phyloP scores from a whole-genome alignment of 306 rosid genomes.

The Carpinus fangiana region DNA sequence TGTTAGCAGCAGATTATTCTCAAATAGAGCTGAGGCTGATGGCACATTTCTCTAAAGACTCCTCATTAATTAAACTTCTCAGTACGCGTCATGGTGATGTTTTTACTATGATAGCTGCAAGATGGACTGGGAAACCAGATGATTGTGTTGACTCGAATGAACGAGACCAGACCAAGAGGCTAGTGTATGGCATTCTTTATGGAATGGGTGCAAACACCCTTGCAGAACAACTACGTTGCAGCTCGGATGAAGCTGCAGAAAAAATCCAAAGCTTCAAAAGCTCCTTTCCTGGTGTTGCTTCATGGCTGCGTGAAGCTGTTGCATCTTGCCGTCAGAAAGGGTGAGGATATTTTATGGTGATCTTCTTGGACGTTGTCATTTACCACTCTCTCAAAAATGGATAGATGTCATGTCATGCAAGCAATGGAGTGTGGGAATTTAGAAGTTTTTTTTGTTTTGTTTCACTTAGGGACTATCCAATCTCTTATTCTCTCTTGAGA shows the following conservation, averaged over 20 bases:
- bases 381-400: constrained; percentile 13
- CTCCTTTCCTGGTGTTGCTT: constrained; percentile 88
- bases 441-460: not conserved
- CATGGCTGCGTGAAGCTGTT: constrained; percentile 87
- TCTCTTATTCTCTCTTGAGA: not conserved
- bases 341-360: constrained; percentile 47
- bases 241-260: constrained; percentile 74
- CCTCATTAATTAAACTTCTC: constrained; percentile 70
- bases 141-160: constrained; percentile 58
- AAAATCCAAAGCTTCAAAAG: constrained; percentile 77
- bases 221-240: constrained; percentile 80
- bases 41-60: constrained; percentile 94
- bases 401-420: constrained; percentile 15
- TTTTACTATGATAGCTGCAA: constrained; percentile 84
- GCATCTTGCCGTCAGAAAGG: constrained; percentile 75
- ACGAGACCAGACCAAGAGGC: constrained; percentile 86
- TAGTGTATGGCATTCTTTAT: constrained; percentile 96
- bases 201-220: constrained; percentile 95
- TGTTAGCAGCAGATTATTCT: constrained; percentile 94
- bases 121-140: constrained; percentile 82
- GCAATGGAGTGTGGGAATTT: constrained; percentile 6
- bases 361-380: constrained; percentile 18
- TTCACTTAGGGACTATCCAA: not conserved
- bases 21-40: constrained; percentile 93
- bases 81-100: constrained; percentile 76